Base-by-base conservation (phyloP, 2,329 filamentous ascomycete species). In the Chrysoporthe cubensis region DNA sequence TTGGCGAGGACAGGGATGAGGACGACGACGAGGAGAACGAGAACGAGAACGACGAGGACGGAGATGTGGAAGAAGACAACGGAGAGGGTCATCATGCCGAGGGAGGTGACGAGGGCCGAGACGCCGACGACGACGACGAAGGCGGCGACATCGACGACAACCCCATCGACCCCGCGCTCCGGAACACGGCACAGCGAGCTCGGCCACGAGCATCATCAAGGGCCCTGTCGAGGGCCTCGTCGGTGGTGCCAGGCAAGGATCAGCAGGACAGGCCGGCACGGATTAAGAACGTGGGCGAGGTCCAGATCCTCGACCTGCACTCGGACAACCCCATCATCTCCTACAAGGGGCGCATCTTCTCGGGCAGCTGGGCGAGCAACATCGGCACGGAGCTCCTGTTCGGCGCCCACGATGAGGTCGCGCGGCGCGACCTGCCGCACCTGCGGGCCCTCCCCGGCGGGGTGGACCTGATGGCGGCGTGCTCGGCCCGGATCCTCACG, bases 271-370 rank as follows among this genome's bases (percentile, higher is more conserved):
- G 64, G 42, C 61, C 54, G 43, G 21, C 48, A 9, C 64, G 61
- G 48, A 37, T 66, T 57, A 46, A 64, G 34, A 62, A 58, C 26
- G 50, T 71, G 6, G 69, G 80, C 42, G 79, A 86, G 50, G 86
- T 97, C 6, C 93, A 97, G 75, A 90, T 97, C 62, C 83, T 96
- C n/a, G 93, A 93, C 40, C 84, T 97, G 3, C 91, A 97, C 77
- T 90, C 90, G 1, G 75, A 80, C 2, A 90, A 91, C 61, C 95
- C 95, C 0, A 81, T 97, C 40, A 85, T 97, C 68, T 91, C 91
- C 32, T 96, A 96, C 79, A 86, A 90, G 67, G 91, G 91, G 42
- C 87, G 90, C 70, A 82, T 96, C 32, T 96, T 94, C 76, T 89
- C 88, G 71, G 95, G 93, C 71, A 81, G 88, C 58, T 98, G 95